Conservation (phyloP, 2,329 filamentous ascomycete species). For the Nectriaceae sp. region DNA sequence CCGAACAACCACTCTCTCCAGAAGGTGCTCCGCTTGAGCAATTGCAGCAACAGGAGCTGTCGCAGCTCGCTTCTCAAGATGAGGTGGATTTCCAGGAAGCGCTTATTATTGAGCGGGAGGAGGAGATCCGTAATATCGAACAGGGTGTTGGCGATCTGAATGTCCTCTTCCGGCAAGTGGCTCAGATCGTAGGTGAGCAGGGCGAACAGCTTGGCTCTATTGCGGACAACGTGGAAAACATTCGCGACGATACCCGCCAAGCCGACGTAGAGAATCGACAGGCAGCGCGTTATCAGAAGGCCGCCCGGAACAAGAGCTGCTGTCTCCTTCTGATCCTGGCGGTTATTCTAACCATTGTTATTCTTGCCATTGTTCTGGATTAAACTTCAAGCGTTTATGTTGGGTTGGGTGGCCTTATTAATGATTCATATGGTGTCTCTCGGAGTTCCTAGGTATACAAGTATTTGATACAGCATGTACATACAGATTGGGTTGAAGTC, state of each 20-base stretch:
- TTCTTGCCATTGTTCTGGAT: conserved; percentile 82
- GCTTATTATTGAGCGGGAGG: conserved; percentile 92
- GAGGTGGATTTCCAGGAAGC: conserved; percentile 98
- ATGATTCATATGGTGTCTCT: conserved; percentile 24
- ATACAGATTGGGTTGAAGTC: conserved; percentile 23
- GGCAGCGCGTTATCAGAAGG: conserved; percentile 91
- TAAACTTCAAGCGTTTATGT: conserved; percentile 37
- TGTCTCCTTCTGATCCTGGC: conserved; percentile 86
- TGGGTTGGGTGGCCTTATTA: conserved; percentile 13
- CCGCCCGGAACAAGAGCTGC: conserved; percentile 90
- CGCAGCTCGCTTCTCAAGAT: conserved; percentile 82
- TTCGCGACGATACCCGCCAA: conserved; percentile 77
- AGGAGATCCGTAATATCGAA: conserved; percentile 96
- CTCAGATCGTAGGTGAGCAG: conserved; percentile 94
- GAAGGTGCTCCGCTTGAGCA: conserved; percentile 49
- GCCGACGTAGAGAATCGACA: conserved; percentile 84
- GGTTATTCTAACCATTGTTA: conserved; percentile 84
- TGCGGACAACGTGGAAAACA: conserved; percentile 82
- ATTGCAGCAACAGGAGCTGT: conserved; percentile 69
- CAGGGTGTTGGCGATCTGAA: conserved; percentile 95
- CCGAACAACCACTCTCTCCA: conserved; percentile 39
- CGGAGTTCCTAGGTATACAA: conserved; percentile 27
- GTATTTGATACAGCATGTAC: conserved; percentile 20
- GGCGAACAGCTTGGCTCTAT: conserved; percentile 87
- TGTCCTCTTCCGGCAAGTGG: conserved; percentile 96